Evolutionary conservation across 2,329 filamentous ascomycete genomes (phyloP).

Genomic region (Pseudogymnoascus sp.): DNA sequence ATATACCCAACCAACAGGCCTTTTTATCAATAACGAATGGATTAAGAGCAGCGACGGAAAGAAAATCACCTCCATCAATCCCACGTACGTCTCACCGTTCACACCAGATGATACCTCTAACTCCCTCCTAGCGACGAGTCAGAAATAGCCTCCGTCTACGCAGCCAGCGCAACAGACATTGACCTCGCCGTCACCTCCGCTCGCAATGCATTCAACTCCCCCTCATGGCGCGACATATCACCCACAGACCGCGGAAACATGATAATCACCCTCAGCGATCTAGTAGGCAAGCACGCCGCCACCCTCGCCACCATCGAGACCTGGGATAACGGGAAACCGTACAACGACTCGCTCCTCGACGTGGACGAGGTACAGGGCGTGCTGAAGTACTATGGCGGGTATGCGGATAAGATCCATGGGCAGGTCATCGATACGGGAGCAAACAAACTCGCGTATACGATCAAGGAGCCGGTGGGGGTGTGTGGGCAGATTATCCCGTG

Average conservation of each 20-base stretch:
- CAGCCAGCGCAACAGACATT: slow-evolving; percentile 58
- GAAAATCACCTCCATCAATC: slow-evolving; percentile 62
- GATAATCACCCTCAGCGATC: slow-evolving; percentile 60
- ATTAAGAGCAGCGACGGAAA: slow-evolving; percentile 57
- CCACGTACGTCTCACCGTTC: slow-evolving; percentile 40
- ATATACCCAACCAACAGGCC: slow-evolving; percentile 63
- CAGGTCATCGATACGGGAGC: slow-evolving; percentile 64
- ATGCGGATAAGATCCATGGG: slow-evolving; percentile 70
- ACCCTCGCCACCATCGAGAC: slow-evolving; percentile 54
- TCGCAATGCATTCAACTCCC: slow-evolving; percentile 56
- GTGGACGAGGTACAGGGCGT: slow-evolving; percentile 49
- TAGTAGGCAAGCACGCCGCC: slow-evolving; percentile 55
- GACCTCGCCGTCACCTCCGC: slow-evolving; percentile 63
- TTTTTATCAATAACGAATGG: slow-evolving; percentile 80
- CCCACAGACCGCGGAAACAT: slow-evolving; percentile 59
- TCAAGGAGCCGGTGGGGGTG: slow-evolving; percentile 69
- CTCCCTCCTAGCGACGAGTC: slow-evolving; percentile 45
- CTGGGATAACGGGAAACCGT: slow-evolving; percentile 76
- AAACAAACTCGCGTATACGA: slow-evolving; percentile 66
- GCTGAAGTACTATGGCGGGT: slow-evolving; percentile 70
- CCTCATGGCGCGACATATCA: slow-evolving; percentile 60
- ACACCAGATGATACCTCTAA: slow-evolving; percentile 3
- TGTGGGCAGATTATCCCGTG: slow-evolving; percentile 67
- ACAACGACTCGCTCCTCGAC: slow-evolving; percentile 56
- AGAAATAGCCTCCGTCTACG: slow-evolving; percentile 63